Evolutionary conservation across 2,329 filamentous ascomycete genomes (phyloP).

Genomic region (Immersiporthe knoxdaviesiana): DNA sequence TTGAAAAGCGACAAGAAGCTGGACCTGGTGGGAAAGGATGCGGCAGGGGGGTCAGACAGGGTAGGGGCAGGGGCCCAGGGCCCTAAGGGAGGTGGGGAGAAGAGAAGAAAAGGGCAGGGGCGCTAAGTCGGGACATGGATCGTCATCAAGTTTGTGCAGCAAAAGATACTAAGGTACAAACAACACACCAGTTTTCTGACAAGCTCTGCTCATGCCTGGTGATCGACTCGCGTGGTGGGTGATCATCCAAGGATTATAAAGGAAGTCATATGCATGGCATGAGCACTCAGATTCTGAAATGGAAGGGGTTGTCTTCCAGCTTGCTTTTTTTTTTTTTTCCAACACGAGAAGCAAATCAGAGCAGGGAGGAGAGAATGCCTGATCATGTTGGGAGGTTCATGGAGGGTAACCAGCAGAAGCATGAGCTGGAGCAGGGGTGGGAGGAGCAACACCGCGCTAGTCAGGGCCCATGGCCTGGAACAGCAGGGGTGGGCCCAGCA

Average conservation of each 20-base stretch:
- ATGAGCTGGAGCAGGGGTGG: conserved; percentile 12
- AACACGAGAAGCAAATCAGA: background rate
- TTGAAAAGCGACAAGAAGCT: conserved; percentile 20
- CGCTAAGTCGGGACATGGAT: conserved; percentile 16
- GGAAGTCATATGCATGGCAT: no score
- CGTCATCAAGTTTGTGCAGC: conserved; percentile 12
- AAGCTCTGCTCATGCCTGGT: background rate
- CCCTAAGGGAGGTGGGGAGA: background rate
- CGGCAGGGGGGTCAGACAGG: conserved; percentile 16
- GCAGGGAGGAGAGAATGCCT: background rate
- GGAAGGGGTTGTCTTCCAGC: background rate
- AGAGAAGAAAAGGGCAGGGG: conserved; percentile 8
- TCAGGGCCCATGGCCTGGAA: conserved; percentile 13
- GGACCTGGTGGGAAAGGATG: conserved; percentile 21
- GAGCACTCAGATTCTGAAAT: no score
- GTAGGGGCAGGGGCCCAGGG: conserved; percentile 6
- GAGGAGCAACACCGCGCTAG: background rate
- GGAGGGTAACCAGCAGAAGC: background rate
- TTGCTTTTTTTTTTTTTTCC: background rate
- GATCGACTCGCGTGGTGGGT: background rate
- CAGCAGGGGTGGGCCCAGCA: background rate
- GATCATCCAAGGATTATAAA: no score
- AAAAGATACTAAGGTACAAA: background rate
- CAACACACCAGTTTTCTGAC: conserved; percentile 10
- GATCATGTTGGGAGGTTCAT: background rate